Evolutionary conservation across 2,329 filamentous ascomycete genomes (phyloP).

Genomic region (Clonostachys rhizophaga): DNA sequence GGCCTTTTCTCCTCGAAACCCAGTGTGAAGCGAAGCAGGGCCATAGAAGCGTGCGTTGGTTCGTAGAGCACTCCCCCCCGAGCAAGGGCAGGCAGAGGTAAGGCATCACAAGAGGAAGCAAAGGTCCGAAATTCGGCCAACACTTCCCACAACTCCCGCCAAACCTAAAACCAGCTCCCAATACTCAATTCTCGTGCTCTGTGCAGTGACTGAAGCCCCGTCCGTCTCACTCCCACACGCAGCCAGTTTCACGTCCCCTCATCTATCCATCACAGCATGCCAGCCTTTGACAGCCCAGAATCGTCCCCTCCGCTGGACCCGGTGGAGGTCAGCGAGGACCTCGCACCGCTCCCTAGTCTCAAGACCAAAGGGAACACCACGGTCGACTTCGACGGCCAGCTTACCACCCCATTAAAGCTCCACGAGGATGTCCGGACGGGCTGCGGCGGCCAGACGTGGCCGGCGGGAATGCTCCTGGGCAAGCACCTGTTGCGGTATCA

Average conservation of each 20-base stretch:
- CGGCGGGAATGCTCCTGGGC: constrained; percentile 82
- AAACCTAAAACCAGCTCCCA: too few relatives aligned
- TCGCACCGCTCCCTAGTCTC: constrained; percentile 55
- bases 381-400: constrained; percentile 68
- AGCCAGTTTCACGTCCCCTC: neutral
- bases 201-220: too few relatives aligned
- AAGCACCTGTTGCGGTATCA: constrained; percentile 81
- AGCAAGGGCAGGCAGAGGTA: too few relatives aligned
- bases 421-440: constrained; percentile 84
- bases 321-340: constrained; percentile 45
- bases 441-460: constrained; percentile 93
- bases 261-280: neutral
- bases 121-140: too few relatives aligned
- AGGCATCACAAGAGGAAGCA: too few relatives aligned
- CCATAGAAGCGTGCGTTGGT: too few relatives aligned
- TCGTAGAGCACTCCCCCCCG: too few relatives aligned
- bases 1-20: too few relatives aligned
- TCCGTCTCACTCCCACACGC: neutral
- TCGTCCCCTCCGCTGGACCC: constrained; percentile 46
- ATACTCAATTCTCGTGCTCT: too few relatives aligned
- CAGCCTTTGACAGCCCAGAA: constrained; percentile 13
- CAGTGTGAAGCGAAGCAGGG: too few relatives aligned
- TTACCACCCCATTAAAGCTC: constrained; percentile 65
- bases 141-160: too few relatives aligned
- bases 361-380: constrained; percentile 47